Conservation (phyloP, 306 rosid species). For the Trichosanthes truncata region DNA sequence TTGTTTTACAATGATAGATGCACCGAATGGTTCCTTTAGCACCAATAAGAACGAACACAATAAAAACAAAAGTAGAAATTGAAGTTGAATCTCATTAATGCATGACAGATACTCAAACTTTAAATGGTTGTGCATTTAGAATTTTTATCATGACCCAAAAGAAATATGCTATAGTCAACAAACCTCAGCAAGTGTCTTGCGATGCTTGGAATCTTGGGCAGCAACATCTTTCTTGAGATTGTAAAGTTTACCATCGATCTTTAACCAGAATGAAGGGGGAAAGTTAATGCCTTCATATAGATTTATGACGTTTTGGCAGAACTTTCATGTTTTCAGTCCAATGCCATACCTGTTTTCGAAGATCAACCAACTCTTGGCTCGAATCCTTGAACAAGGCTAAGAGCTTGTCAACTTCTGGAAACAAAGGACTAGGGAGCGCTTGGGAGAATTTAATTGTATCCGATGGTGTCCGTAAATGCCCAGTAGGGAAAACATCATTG, state of each 20-base stretch:
- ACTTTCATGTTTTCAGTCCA: not conserved
- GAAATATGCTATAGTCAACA: conserved; percentile 9
- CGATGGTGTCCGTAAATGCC: conserved; percentile 37
- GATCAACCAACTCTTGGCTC: conserved; percentile 78
- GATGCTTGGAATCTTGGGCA: conserved; percentile 82
- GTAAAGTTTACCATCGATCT: conserved; percentile 79
- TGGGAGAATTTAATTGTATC: conserved; percentile 50
- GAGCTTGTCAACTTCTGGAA: conserved; percentile 82
- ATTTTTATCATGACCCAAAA: not conserved
- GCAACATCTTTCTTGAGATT: conserved; percentile 84
- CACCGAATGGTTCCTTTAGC: not conserved
- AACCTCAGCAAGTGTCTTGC: conserved; percentile 87
- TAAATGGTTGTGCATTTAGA: not conserved
- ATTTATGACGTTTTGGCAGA: not conserved
- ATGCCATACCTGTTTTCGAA: conserved; percentile 61
- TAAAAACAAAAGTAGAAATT: not conserved
- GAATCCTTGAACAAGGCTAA: conserved; percentile 79
- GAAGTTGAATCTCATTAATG: not conserved
- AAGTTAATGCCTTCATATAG: not conserved
- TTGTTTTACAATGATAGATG: not conserved
- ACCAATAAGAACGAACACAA: not conserved
- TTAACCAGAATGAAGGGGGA: not conserved
- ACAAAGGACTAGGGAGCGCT: conserved; percentile 41
- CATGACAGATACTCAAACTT: not conserved
- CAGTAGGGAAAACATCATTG: conserved; percentile 45